Evolutionary conservation across 768 basidiomycete genomes (phyloP).

Genomic region (Lentinula raphanica): DNA sequence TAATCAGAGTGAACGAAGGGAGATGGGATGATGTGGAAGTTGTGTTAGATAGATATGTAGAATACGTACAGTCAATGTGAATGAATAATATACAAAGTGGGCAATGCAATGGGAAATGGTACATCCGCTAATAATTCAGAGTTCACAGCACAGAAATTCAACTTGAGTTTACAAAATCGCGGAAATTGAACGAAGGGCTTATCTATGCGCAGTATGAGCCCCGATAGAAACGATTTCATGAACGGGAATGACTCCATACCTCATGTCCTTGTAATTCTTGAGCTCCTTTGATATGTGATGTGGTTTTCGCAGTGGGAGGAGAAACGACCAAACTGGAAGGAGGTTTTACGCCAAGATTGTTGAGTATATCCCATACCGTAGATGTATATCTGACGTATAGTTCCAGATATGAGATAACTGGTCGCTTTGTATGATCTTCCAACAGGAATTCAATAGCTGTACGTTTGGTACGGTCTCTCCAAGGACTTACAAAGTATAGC

Average conservation of each 20-base stretch:
- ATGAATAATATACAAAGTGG: too few relatives aligned
- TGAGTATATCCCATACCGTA: slow-evolving; percentile 52
- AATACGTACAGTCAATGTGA: background rate
- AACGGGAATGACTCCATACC: background rate
- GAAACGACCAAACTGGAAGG: slow-evolving; percentile 46
- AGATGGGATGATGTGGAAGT: slow-evolving; percentile 58
- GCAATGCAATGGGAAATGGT: too few relatives aligned
- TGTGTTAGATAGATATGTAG: background rate
- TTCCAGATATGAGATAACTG: slow-evolving; percentile 58
- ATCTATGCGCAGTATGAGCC: slow-evolving; percentile 19
- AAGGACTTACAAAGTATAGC: slow-evolving; percentile 72
- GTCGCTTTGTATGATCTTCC: slow-evolving; percentile 17
- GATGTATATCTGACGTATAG: slow-evolving; percentile 60
- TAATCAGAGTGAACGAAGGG: slow-evolving; percentile 46
- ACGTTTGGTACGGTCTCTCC: slow-evolving; percentile 27
- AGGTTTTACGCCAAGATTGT: slow-evolving; percentile 43
- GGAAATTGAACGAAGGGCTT: slow-evolving; percentile 52
- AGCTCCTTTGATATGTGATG: slow-evolving; percentile 13
- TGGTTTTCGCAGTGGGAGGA: slow-evolving; percentile 18
- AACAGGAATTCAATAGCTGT: background rate
- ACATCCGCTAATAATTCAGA: too few relatives aligned
- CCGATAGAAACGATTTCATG: background rate
- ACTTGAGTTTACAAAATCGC: slow-evolving; percentile 39
- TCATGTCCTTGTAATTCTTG: background rate
- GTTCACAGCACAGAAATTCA: background rate